A percentile compares a stretch with the other conserved stretches of the same genome.
phyloP scores from a whole-genome alignment of 768 basidiomycete genomes.

The Nidularia pulvinata region DNA sequence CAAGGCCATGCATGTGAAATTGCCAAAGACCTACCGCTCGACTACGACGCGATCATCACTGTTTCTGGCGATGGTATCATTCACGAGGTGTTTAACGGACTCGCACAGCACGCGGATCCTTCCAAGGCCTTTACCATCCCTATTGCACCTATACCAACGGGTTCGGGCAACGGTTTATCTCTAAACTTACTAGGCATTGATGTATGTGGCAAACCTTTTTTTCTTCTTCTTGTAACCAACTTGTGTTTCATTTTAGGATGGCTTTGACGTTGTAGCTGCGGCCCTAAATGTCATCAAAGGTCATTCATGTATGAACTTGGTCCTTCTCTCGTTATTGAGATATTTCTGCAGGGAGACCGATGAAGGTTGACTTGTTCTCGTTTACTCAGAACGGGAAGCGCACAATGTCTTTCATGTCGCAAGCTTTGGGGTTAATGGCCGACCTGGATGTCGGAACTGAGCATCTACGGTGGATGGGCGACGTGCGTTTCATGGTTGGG shows the following conservation, averaged over 20 bases:
- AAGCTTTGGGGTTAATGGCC: slow-evolving; percentile 83
- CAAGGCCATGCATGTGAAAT: slow-evolving; percentile 68
- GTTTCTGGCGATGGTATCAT: slow-evolving; percentile 86
- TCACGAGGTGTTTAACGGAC: slow-evolving; percentile 85
- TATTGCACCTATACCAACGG: slow-evolving; percentile 78
- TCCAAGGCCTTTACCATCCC: slow-evolving; percentile 65
- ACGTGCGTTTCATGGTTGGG: slow-evolving; percentile 74
- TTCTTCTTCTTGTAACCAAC: not conserved
- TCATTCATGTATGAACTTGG: slow-evolving; percentile 9
- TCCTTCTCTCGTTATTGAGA: too few species aligned
- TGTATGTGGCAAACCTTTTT: slow-evolving; percentile 27
- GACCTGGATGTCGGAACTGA: slow-evolving; percentile 87
- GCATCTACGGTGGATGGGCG: slow-evolving; percentile 85
- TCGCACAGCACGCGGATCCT: slow-evolving; percentile 64
- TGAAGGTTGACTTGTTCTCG: slow-evolving; percentile 79
- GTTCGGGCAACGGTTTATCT: slow-evolving; percentile 78
- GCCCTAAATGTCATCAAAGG: slow-evolving; percentile 84
- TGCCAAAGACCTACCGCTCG: slow-evolving; percentile 50
- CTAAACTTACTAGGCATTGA: slow-evolving; percentile 74
- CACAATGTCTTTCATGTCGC: slow-evolving; percentile 80
- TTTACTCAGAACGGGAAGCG: slow-evolving; percentile 66
- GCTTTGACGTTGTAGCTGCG: slow-evolving; percentile 70
- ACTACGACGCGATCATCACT: slow-evolving; percentile 70
- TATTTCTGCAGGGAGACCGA: slow-evolving; percentile 51
- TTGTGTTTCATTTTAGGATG: slow-evolving; percentile 41